Evolutionary conservation across 2,329 filamentous ascomycete species (phyloP).

Genomic region (Nothophoma quercina): DNA sequence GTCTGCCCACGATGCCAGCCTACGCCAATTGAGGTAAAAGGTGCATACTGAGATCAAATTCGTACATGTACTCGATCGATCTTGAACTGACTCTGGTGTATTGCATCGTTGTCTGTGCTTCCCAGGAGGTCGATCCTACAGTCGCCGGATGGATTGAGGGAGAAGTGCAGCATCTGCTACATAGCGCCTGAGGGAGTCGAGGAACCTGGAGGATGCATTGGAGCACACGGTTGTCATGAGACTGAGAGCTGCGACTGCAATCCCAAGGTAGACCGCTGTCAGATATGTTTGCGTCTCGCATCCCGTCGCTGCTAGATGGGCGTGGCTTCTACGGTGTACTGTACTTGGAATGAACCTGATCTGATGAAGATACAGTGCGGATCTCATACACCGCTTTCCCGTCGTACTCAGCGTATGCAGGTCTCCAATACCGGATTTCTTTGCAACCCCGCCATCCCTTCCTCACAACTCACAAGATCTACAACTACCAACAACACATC

Average conservation of each 20-base stretch:
- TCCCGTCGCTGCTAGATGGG: no score
- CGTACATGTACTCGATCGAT: no score
- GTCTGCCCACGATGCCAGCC: no score
- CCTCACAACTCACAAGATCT: not conserved
- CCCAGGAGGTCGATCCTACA: not conserved
- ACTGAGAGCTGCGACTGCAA: no score
- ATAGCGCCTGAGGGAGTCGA: not conserved
- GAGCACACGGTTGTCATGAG: no score
- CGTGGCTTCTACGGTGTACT: not conserved
- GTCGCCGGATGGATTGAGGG: not conserved
- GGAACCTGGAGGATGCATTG: not conserved
- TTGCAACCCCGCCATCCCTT: not conserved
- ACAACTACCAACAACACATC: not conserved
- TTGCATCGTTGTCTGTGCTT: no score
- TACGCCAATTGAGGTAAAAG: no score
- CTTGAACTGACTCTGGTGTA: no score
- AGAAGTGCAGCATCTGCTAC: no score
- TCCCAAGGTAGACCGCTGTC: no score
- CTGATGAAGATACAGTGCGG: not conserved
- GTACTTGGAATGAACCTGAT: not conserved
- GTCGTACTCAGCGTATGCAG: not conserved
- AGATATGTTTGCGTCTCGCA: no score
- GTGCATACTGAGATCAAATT: not conserved
- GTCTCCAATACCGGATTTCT: not conserved
- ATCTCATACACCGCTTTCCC: not conserved